Evolutionary conservation across 106 monocot genomes (phyloP), one percentile per base, ranked within the genome.

Genomic region (Narthecium ossifragum): DNA sequence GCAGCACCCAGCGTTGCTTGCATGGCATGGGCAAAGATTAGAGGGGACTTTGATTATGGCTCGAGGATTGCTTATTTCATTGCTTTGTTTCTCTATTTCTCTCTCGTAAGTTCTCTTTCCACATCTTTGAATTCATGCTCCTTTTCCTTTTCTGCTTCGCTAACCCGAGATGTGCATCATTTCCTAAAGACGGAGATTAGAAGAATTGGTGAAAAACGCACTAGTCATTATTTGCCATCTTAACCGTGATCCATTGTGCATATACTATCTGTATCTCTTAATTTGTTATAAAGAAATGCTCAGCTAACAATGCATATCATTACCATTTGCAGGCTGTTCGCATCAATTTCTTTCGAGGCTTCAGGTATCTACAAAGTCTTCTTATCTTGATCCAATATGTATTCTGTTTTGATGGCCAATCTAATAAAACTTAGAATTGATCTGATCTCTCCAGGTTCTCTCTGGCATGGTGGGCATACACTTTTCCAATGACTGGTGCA

Each of bases 391-490:
- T n/a, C n/a, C n/a, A 6, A 26, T 11, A 29, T 51, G 14, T 25
- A 1, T 17, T 27, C 31, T 23, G 31, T 17, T 31, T 27, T 8
- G 5, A 12, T 64, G 3, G 5, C 10, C 3, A 46, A 21, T 53
- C 7, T 23, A 24, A 8, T 6, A 54, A 27, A 34, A 21, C 58
- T 58, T 8, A 58, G 24, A 38, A 2, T 22, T 12, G 10, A 18
- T 58, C 9, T 38, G 36, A 2, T 25, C 26, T 11, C 55, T 30
- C 15, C 9, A 74, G 75, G 49, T 91, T 91, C 65, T 91, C 91
- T 15, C 67, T 91, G 27, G 76, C 82, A 11, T 86, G 91, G 91
- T 91, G 91, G 85, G 85, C 91, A 12, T 91, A 91, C 60, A 83
- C 78, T 23, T 73, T 82, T 47, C 86, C 85, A 26, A 91, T 80